phyloP scores from a whole-genome alignment of 306 rosid genomes.

The Sphenostylis stenocarpa region DNA sequence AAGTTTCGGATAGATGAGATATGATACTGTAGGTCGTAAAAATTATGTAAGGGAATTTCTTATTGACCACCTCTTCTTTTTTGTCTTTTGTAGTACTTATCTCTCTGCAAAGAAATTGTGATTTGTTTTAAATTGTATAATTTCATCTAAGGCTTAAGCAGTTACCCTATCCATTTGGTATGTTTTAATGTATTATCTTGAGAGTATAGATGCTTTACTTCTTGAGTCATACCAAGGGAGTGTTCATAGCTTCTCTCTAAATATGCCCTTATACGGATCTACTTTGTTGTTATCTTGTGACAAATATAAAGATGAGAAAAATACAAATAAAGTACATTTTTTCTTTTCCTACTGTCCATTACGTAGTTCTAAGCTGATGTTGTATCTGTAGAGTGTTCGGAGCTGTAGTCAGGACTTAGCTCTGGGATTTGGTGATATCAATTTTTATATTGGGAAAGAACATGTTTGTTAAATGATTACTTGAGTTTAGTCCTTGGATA shows the following conservation, averaged over 20 bases:
- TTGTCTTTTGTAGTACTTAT: not conserved
- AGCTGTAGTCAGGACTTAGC: not conserved
- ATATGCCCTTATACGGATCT: not conserved
- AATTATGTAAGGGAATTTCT: not conserved
- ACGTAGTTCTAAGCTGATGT: not conserved
- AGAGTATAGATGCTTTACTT: not conserved
- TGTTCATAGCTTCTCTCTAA: not conserved
- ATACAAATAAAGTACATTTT: not conserved
- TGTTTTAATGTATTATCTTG: no score
- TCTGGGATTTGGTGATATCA: not conserved
- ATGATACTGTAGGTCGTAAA: not conserved
- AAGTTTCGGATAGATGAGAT: not conserved
- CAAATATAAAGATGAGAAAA: not conserved
- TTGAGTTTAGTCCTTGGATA: not conserved
- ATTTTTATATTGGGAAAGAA: not conserved
- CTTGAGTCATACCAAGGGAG: not conserved
- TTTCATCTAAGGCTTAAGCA: not conserved
- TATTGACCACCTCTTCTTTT: not conserved
- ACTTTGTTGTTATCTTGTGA: not conserved
- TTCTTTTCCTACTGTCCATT: not conserved
- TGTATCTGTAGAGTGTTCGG: not conserved
- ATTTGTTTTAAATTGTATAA: not conserved
- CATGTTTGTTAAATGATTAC: not conserved
- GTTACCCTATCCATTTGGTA: not conserved
- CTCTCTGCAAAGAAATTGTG: not conserved